Conservation (phyloP, 2,329 filamentous ascomycete genomes). For the Xenoacremonium recifei region DNA sequence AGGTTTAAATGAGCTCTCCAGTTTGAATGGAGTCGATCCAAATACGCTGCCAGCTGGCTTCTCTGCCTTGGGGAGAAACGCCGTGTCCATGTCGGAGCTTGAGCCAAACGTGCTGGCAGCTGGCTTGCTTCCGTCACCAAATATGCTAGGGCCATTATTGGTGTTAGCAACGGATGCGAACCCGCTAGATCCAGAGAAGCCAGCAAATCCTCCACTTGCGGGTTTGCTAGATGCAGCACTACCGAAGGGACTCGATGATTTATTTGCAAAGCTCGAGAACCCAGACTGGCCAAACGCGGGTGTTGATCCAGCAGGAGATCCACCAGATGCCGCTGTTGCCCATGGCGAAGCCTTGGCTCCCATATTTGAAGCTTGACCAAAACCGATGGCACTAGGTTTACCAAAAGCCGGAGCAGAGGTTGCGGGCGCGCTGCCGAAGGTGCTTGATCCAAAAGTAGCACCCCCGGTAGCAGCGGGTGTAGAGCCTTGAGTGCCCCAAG, state of each 20-base stretch:
- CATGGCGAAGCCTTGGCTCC: constrained; percentile 54
- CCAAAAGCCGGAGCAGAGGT: constrained; percentile 47
- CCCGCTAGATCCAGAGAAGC: constrained; percentile 53
- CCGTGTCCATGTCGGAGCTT: constrained; percentile 20
- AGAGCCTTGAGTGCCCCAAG: constrained; percentile 44
- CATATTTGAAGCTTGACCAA: constrained; percentile 51
- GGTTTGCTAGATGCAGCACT: constrained; percentile 31
- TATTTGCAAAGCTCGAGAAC: constrained; percentile 42
- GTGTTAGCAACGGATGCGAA: constrained; percentile 49
- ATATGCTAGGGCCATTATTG: constrained; percentile 33
- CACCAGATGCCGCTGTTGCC: constrained; percentile 32
- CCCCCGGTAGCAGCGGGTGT: constrained; percentile 31
- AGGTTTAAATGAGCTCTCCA: constrained; percentile 65
- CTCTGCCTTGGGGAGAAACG: constrained; percentile 26
- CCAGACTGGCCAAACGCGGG: constrained; percentile 56
- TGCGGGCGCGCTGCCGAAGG: constrained; percentile 40
- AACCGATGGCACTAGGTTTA: constrained; percentile 46
- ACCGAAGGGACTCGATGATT: constrained; percentile 38
- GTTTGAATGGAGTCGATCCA: constrained; percentile 60
- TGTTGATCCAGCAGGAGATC: constrained; percentile 20
- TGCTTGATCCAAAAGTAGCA: constrained; percentile 43
- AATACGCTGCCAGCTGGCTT: constrained; percentile 36
- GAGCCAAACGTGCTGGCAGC: constrained; percentile 28
- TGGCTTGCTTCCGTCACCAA: constrained; percentile 38
- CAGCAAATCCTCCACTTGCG: constrained; percentile 48